Conservation (phyloP, 768 basidiomycete species). For the Chiua virens region DNA sequence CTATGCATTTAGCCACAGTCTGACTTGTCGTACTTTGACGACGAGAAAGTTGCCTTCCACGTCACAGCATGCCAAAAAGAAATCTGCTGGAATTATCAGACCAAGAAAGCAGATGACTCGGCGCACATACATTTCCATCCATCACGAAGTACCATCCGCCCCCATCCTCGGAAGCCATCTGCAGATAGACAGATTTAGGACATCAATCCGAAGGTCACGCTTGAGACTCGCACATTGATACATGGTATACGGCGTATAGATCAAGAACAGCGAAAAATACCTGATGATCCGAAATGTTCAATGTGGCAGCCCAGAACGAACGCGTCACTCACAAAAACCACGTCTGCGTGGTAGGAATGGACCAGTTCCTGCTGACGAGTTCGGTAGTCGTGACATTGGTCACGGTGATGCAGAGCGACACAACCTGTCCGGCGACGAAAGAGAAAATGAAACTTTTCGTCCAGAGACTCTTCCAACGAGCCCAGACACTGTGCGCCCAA, state of each 20-base stretch:
- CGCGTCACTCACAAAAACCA: constrained; percentile 67
- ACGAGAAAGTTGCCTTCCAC: constrained; percentile 90
- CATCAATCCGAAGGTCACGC: not conserved
- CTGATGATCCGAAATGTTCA: constrained; percentile 36
- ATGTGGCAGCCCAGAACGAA: not conserved
- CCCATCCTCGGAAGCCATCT: constrained; percentile 89
- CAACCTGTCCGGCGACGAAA: constrained; percentile 75
- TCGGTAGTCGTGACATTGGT: constrained; percentile 88
- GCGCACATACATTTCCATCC: constrained; percentile 80
- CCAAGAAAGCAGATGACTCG: not conserved
- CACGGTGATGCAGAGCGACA: constrained; percentile 86
- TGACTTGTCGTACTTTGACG: constrained; percentile 51
- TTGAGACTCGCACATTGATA: constrained; percentile 63
- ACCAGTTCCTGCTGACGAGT: constrained; percentile 66
- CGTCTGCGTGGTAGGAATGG: constrained; percentile 77
- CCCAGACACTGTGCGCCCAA: constrained; percentile 52
- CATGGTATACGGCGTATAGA: constrained; percentile 89
- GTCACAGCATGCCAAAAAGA: constrained; percentile 76
- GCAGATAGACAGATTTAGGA: not conserved
- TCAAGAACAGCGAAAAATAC: constrained; percentile 71
- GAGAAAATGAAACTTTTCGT: constrained; percentile 70
- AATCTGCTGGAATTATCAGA: constrained; percentile 45
- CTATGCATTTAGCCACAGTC: not conserved
- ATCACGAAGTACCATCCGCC: constrained; percentile 64
- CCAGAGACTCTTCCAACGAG: constrained; percentile 75